A percentile compares a stretch with the other conserved stretches of the same genome.
Evolutionary conservation across 139 green algal species (phyloP).

Genomic region (Micractinium sp.): DNA sequence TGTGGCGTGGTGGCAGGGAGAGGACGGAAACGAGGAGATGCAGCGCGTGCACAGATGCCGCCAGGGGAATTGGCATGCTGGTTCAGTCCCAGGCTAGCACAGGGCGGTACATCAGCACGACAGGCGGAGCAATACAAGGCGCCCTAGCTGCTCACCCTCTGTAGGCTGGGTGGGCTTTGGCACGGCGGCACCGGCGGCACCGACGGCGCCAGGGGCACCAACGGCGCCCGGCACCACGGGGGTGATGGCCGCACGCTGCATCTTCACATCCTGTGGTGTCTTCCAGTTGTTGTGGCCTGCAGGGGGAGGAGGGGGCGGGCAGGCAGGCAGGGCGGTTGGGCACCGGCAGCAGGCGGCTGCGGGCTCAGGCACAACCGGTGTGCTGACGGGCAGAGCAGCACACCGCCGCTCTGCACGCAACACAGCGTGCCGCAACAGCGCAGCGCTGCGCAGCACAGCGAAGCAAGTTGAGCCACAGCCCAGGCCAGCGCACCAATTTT

Average conservation of each 20-base stretch:
- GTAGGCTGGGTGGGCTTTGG: not conserved
- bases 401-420: not conserved
- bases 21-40: not conserved
- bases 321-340: not conserved
- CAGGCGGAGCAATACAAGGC: not conserved
- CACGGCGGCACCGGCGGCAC: not conserved
- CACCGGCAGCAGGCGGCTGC: not conserved
- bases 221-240: not conserved
- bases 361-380: not conserved
- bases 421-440: not conserved
- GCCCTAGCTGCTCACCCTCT: not conserved
- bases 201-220: not conserved
- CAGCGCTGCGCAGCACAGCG: not conserved
- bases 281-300: slow-evolving; percentile 44
- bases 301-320: too few species aligned
- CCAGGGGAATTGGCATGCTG: too few species aligned
- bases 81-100: not conserved
- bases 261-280: slow-evolving; percentile 10
- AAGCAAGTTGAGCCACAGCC: not conserved
- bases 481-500: slow-evolving; percentile 11
- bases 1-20: not conserved
- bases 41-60: too few species aligned
- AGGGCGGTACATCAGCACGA: not conserved
- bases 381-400: not conserved
- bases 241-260: slow-evolving; percentile 4